Evolutionary conservation across 805 yeast species (phyloP), one percentile per base, ranked within the genome.

Genomic region (Barnettozyma sucrosica): DNA sequence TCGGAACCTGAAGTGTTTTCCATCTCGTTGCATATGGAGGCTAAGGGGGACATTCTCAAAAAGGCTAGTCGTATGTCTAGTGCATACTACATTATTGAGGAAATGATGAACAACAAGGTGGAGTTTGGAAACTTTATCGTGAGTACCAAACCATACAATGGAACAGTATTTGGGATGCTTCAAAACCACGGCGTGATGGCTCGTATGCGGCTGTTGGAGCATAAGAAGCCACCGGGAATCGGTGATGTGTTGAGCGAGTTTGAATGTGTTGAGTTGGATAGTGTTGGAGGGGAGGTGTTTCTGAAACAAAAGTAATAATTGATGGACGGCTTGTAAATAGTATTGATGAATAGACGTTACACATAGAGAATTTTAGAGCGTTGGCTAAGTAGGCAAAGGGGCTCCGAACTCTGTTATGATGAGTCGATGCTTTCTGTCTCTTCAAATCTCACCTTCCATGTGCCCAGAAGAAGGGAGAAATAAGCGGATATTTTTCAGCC

Each of bases 241-340:
- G 82, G 82, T 1, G 76, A 74, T 41, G 48, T 64, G 0, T 55
- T 76, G 5, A 65, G 61, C 7, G 64, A 65, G 43, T 73, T 76
- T 25, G 56, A 55, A 19, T 65, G 77, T 16, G 63, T 62, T 14
- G 71, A 66, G 37, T 60, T 76, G 4, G 78, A 75, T 51, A 64
- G 72, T 34, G 54, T 76, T 24, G 76, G 70, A 16, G 76, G 77
- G 9, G 51, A 57, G 6, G 58, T 77, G 33, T 59, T 66, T 9
- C 47, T 75, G 32, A 52, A 44, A 36, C 52, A 59, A 36, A 10
- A 32, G 19, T 45, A 41, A 21, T 36, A 16, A 36, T 28, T 13
- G 32, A 28, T n/a, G n/a, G n/a, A n/a, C n/a, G 11, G 11, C 11
- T 26, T 26, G 30, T 28, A 28, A 28, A 28, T 28, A 28, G n/a